Evolutionary conservation across 352 stramenopile genomes (phyloP).

Genomic region (Pythium vanterpoolii): DNA sequence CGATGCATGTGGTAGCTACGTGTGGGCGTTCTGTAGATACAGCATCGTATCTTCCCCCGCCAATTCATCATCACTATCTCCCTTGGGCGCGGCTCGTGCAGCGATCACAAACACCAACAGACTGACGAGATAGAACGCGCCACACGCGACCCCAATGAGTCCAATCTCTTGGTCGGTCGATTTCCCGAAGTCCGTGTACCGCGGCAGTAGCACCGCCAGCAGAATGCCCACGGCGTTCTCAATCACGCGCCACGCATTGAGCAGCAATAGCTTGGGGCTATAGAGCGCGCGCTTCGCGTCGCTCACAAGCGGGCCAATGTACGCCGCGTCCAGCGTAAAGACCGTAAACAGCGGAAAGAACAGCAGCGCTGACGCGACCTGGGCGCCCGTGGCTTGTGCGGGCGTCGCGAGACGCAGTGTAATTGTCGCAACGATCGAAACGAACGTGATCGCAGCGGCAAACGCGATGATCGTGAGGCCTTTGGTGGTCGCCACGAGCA

Average conservation of each 20-base stretch:
- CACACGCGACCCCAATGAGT: conserved; percentile 35
- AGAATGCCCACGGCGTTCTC: conserved; percentile 49
- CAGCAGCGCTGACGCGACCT: conserved; percentile 44
- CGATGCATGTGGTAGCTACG: no score
- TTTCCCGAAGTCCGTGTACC: conserved; percentile 63
- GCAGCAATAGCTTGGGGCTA: conserved; percentile 29
- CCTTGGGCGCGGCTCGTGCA: not conserved
- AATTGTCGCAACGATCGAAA: conserved; percentile 33
- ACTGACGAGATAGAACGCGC: conserved; percentile 31
- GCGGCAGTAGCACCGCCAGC: conserved; percentile 34
- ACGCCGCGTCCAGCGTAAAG: conserved; percentile 53
- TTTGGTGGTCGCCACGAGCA: conserved; percentile 67
- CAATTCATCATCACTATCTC: not conserved
- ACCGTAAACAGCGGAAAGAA: conserved; percentile 71
- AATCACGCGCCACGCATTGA: conserved; percentile 54
- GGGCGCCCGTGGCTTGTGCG: conserved; percentile 24
- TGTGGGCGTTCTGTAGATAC: conserved; percentile 10
- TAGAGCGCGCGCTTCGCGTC: conserved; percentile 33
- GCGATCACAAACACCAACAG: conserved; percentile 30
- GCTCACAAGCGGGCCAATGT: conserved; percentile 32
- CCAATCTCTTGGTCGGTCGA: conserved; percentile 36
- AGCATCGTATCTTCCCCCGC: conserved; percentile 19
- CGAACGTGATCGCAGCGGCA: conserved; percentile 28
- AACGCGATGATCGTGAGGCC: conserved; percentile 39
- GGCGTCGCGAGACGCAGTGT: conserved; percentile 42